A percentile compares a stretch with the other conserved stretches of the same genome.
Evolutionary conservation across 768 basidiomycete genomes (phyloP).

Genomic region (Symmetrospora coprosmae): DNA sequence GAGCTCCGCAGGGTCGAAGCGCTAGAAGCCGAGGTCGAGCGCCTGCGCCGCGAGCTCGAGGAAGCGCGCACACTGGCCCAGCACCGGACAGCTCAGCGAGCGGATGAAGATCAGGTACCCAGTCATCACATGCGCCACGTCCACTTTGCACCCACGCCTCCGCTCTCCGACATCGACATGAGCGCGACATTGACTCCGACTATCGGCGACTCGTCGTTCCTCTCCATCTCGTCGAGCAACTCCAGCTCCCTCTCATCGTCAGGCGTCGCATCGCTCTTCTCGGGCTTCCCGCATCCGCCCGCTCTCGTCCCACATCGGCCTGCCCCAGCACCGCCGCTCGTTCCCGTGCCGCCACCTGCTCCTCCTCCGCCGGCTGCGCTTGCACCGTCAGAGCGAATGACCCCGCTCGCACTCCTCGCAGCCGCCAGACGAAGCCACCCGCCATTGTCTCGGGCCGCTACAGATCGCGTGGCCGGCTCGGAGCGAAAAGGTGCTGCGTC

Average conservation of each 20-base stretch:
- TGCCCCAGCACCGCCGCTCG: neutral
- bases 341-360: neutral
- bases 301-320: too few species aligned
- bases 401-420: neutral
- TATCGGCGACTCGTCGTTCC: constrained; percentile 1
- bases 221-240: neutral
- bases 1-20: neutral
- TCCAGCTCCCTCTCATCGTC: too few species aligned
- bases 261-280: neutral
- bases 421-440: too few species aligned
- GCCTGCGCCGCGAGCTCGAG: neutral
- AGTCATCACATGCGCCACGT: too few species aligned
- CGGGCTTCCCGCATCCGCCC: too few species aligned
- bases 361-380: neutral
- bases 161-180: neutral
- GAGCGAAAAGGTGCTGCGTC: neutral
- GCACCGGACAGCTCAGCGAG: neutral
- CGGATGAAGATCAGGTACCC: too few species aligned
- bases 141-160: constrained; percentile 13
- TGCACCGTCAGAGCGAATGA: neutral
- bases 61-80: too few species aligned
- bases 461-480: neutral
- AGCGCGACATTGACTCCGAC: too few species aligned
- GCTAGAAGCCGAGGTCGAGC: constrained; percentile 11
- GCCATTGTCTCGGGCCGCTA: too few species aligned